Evolutionary conservation across 2,329 filamentous ascomycete species (phyloP), one percentile per base, ranked within the genome.

Genomic region (Tothia fuscella): DNA sequence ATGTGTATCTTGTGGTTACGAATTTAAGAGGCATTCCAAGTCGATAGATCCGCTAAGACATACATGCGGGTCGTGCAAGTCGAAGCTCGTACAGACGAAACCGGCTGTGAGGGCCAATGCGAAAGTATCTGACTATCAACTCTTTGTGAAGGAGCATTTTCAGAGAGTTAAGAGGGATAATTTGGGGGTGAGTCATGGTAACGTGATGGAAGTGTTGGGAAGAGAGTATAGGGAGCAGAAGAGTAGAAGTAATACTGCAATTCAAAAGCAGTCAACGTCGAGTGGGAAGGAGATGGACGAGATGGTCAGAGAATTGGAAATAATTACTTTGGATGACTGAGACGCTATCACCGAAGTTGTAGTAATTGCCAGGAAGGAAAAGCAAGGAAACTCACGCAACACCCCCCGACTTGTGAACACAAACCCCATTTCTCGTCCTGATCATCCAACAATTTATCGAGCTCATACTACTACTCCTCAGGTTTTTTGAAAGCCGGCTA

Each of bases 21-120:
- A 83, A 56, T 93, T 82, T 58, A 83, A 87, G 54, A 70, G 89
- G 4, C 89, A 96, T 59, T 87, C 80, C 13, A 85, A 81, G 61
- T 91, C 83, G 55, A 83, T 96, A 49, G 78, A 95, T 57, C 71
- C 80, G 0, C 56, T 56, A 22, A 72, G 75, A 36, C 79, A 87
- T 51, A 72, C 75, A 1, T 96, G 89, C 57, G 86, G 86, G 2
- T 64, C 58, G n/a, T 96, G 89, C 58, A 81, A 78, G 54, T 58
- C 60, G 0, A 54, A 59, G 38, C 61, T 98, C 48, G 65, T 76
- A 51, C 91, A 96, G 68, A 79, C 79, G 6, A 87, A 84, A 57
- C 89, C 89, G 0, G 72, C 72, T 29, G 87, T 87, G 1, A 67
- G 82, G 31, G 30, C 29, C 12, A 61, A 38, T 30, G 53, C 38